Percentiles rank a stretch among this genome's conserved stretches.
Conservation (phyloP, 371 early-diverging fungal species). For the Rhizomucor pusillus region DNA sequence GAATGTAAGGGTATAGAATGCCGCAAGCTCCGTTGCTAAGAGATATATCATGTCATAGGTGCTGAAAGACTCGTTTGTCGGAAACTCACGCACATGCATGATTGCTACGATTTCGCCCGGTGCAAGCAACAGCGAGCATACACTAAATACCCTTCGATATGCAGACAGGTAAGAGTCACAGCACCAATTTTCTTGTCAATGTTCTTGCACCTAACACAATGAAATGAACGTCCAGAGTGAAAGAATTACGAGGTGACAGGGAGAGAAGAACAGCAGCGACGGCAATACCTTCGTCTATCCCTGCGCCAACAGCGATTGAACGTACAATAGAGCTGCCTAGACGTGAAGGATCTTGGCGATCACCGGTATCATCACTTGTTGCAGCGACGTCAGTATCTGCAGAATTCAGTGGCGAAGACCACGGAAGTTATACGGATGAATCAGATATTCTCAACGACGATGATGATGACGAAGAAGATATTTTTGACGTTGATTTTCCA, state of each 20-base stretch:
- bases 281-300: too few relatives aligned
- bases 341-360: constrained; percentile 6
- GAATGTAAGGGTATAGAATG: too few relatives aligned
- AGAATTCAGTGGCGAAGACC: constrained; percentile 9
- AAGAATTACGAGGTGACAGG: constrained; percentile 44
- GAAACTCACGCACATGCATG: constrained; percentile 96
- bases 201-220: too few relatives aligned
- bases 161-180: constrained; percentile 72
- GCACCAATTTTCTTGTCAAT: background rate
- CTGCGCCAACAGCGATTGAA: too few relatives aligned
- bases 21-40: too few relatives aligned
- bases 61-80: constrained; percentile 96
- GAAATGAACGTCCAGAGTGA: constrained; percentile 28
- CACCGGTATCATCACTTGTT: background rate
- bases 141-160: constrained; percentile 97
- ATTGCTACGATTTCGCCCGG: constrained; percentile 96
- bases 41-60: constrained; percentile 58
- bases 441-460: constrained; percentile 41
- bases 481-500: constrained; percentile 51
- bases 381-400: constrained; percentile 5
- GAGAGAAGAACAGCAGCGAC: too few relatives aligned
- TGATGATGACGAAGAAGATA: constrained; percentile 54
- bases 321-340: too few relatives aligned
- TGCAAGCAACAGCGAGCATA: constrained; percentile 94
- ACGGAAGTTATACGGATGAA: constrained; percentile 10